Evolutionary conservation across 164 flowering plant species (phyloP), one percentile per base, ranked within the genome.

Genomic region (Protea cynaroides): DNA sequence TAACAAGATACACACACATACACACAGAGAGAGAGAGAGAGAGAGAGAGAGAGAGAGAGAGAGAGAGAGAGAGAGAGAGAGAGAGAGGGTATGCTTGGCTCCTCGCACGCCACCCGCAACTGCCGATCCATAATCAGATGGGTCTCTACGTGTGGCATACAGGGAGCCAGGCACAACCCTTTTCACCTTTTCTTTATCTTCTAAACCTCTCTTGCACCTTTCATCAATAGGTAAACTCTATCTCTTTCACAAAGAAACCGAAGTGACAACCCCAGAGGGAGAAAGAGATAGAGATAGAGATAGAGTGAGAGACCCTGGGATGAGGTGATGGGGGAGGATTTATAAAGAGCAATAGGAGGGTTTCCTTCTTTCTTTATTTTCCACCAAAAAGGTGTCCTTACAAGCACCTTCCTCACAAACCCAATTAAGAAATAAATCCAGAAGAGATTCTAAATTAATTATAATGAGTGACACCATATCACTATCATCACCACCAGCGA

Each of bases 111-210:
- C 81, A 75, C 77, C 66, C 71, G 67, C 71, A 67, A 46, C 17
- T 67, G 73, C 68, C 81, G 70, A 75, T 68, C 79, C 44, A 13
- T 15, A 40, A 25, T 15, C 23, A 65, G 75, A 73, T 70, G 56
- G 73, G 57, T 38, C 61, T 65, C 36, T 54, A 65, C 72, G 76
- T 75, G 81, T 73, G 81, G 79, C 79, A 78, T 78, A 75, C 79
- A 78, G 81, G 81, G 81, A 78, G 81, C 81, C 79, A 78, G 79
- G 81, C 81, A 75, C 71, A 73, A 37, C 77, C 74, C 74, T 37
- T 69, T 68, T 67, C 64, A 63, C 65, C 78, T 23, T 68, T 58
- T 59, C 60, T 36, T 62, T 5, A 23, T 36, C 25, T 21, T 25
- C 8, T 21, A 21, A 61, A 1, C 55, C 37, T 21, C 12, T 24